Percentiles rank a stretch among this genome's conserved stretches.
Conservation (phyloP, 805 yeast species). For the Spencermartinsiella europaea region DNA sequence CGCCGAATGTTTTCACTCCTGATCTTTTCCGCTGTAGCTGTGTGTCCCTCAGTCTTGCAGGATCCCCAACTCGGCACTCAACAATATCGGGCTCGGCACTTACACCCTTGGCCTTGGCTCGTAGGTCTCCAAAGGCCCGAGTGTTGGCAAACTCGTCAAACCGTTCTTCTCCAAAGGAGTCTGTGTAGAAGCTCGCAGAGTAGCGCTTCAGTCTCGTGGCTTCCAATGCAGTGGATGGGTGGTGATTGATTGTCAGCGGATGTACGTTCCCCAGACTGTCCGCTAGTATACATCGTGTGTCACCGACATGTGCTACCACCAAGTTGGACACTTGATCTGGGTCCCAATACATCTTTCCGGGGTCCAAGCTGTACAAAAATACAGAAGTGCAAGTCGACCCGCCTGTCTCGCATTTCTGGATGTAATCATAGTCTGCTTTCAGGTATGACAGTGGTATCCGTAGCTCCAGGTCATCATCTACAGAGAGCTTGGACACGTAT, state of each 20-base stretch:
- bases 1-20: conserved; percentile 47
- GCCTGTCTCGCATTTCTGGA: conserved; percentile 28
- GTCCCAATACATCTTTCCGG: conserved; percentile 46
- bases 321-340: conserved; percentile 61
- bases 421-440: conserved; percentile 57
- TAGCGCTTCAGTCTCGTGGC: conserved; percentile 62
- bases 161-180: conserved; percentile 89
- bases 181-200: conserved; percentile 62
- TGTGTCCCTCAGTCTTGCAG: background rate
- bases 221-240: conserved; percentile 80
- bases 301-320: conserved; percentile 87
- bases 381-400: conserved; percentile 77
- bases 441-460: conserved; percentile 62
- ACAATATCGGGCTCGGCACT: conserved; percentile 88
- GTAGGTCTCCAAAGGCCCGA: conserved; percentile 84
- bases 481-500: conserved; percentile 28
- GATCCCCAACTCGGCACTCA: conserved; percentile 56
- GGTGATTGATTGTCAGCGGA: conserved; percentile 74
- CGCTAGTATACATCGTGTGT: conserved; percentile 80
- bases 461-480: conserved; percentile 51
- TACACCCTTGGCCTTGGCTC: conserved; percentile 77
- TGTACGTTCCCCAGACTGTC: conserved; percentile 78
- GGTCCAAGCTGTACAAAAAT: conserved; percentile 46
- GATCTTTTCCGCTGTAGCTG: conserved; percentile 30
- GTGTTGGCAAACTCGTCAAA: conserved; percentile 85